Evolutionary conservation across 306 rosid genomes (phyloP), one percentile per base, ranked within the genome.

Genomic region (Prunus fruticosa): DNA sequence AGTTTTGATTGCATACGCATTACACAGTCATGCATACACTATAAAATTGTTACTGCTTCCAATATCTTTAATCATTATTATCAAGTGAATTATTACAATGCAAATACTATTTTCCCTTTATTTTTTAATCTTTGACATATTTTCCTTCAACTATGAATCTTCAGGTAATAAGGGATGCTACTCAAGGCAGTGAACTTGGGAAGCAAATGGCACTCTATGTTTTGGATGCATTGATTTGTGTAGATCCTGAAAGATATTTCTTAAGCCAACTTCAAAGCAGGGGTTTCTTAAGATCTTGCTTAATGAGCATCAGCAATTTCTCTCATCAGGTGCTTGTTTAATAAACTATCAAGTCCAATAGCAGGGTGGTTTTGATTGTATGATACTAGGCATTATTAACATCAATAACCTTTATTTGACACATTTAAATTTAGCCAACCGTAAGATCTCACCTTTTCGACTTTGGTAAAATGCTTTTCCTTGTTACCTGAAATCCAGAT

Each of bases 161-260:
- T 76, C 82, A 95, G 97, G 91, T 95, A 49, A 83, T 92, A 84
- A 95, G 88, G 87, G 98, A 95, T 87, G 97, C 93, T 74, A 89
- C 84, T 56, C 96, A 88, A 76, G 96, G 98, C 69, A 89, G 97
- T 82, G 98, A 95, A 83, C 96, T 93, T 67, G 98, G 98, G 82
- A 95, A 92, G 84, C 92, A 96, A 4, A 86, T 90, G 67, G 62
- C 98, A 45, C 91, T 90, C 30, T 95, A 92, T 81, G 91, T 92
- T 74, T 78, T 95, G 77, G 98, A 95, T 83, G 95, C 96, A 50
- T 82, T 95, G 86, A 85, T 95, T 78, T 90, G 91, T 80, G 84
- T 92, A 45, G 98, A 95, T 84, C 97, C 90, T 82, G 97, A 92
- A 43, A 84, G 82, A 81, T 92, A 82, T 88, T 95, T 95, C 89